These are phyloP conservation scores for Tetrapisispora taiwanensis DNA, from an alignment of 805 yeast species.

Conservation along the genomic window DNA sequence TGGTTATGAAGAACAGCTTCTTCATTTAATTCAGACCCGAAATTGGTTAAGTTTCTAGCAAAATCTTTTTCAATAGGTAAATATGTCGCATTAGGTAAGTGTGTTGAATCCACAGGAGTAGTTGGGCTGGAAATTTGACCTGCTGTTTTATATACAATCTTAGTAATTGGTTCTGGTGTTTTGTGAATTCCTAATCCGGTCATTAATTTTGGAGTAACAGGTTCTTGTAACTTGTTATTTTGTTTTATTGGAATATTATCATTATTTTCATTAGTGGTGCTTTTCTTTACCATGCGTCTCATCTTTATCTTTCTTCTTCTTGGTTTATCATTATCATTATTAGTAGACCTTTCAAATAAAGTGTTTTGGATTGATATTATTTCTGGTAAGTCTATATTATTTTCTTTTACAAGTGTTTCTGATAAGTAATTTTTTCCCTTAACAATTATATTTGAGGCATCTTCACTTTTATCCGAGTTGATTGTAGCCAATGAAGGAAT, in stretches of 20 bases:
- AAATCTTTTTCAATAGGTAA: not conserved
- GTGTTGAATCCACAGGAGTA: not conserved
- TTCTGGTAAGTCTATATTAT: constrained; percentile 17
- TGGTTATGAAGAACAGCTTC: not conserved
- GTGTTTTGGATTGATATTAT: constrained; percentile 26
- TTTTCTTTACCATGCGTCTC: not conserved
- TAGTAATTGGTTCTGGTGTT: not conserved
- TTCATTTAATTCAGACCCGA: not conserved
- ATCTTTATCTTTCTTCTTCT: constrained; percentile 24
- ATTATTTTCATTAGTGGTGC: not conserved
- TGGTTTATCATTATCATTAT: constrained; percentile 21
- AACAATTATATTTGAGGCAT: not conserved
- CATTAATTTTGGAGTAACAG: not conserved
- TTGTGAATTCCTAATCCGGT: not conserved
- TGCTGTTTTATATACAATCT: not conserved
- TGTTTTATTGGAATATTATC: not conserved
- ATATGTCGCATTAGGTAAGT: not conserved
- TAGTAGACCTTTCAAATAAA: constrained; percentile 19
- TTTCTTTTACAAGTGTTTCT: constrained; percentile 14
- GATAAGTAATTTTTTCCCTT: constrained; percentile 16
- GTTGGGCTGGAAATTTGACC: not conserved
- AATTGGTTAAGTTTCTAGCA: not conserved
- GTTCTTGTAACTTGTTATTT: not conserved
- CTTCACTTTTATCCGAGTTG: constrained; percentile 8
- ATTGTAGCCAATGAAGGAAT: constrained; percentile 24